Base-by-base conservation (phyloP, 495 filamentous ascomycete genomes). In the Neurospora sp. region DNA sequence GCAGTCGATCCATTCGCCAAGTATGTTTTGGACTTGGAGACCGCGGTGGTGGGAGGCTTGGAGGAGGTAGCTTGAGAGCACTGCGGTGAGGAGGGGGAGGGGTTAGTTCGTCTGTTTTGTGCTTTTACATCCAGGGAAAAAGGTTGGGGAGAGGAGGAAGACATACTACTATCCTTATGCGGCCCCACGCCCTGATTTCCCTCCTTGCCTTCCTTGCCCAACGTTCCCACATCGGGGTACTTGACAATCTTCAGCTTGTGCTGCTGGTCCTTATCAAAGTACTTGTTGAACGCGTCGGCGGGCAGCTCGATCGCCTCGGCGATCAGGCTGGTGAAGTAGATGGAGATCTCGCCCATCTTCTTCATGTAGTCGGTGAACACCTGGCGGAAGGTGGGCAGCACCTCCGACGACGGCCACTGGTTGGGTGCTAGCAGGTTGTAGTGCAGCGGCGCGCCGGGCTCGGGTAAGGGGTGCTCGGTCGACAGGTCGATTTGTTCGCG, bases 201-300 rank as follows among this genome's bases (percentile, higher is more conserved):
- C 0, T 69, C 77, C 42, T 82, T 82, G 20, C 83, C 84, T 42
- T 79, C 90, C 79, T 12, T 84, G 14, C 82, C 82, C 7, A 90
- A 79, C 74, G 81, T 79, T 5, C 85, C 80, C 1, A 88, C 82
- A 78, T 92, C 89, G 1, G 92, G 91, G 76, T 97, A 97, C 81
- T 96, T 96, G 75, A 98, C 89, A 73, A 97, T 93, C 80, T 98
- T 98, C 46, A 97, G 84, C 78, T 96, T 95, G 83, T 97, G 93
- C 86, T 97, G 91, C 82, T 94, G 91, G 74, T 89, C 85, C 4
- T 84, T 81, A 73, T 96, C 93, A 82, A 93, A 96, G 85, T 96
- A 98, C 73, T 88, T 87, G 76, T 91, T 82, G 79, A 99, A 95
- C 1, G 94, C 93, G 37, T 84, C 85, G 0, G 88, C 75, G 0